These are phyloP conservation scores for Pichia sp. DNA, from an alignment of 1,139 yeast species.

Conservation along the genomic window DNA sequence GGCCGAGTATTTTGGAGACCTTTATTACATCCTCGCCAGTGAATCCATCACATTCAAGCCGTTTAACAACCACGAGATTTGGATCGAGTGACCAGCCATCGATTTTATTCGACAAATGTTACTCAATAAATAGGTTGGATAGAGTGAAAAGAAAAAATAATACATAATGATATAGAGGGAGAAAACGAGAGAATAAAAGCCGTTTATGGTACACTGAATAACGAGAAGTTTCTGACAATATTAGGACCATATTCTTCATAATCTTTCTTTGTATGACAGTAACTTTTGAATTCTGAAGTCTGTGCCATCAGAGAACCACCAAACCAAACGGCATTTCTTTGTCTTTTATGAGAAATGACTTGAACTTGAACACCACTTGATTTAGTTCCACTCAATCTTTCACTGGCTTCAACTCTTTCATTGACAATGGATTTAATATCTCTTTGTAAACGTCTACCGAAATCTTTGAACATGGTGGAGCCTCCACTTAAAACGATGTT, in stretches of 20 bases:
- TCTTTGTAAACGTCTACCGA: slow-evolving; percentile 94
- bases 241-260: slow-evolving; percentile 98
- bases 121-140: no score
- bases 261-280: slow-evolving; percentile 94
- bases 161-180: not conserved
- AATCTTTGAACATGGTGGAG: slow-evolving; percentile 97
- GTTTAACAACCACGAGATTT: no score
- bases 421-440: slow-evolving; percentile 84
- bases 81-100: no score
- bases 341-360: slow-evolving; percentile 95
- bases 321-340: slow-evolving; percentile 98
- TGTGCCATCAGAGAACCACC: slow-evolving; percentile 97
- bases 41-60: no score
- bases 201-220: slow-evolving; percentile 75
- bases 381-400: slow-evolving; percentile 70
- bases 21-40: no score
- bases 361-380: slow-evolving; percentile 95
- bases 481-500: slow-evolving; percentile 97
- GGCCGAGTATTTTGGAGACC: no score
- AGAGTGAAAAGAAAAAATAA: no score
- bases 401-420: slow-evolving; percentile 80
- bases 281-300: slow-evolving; percentile 92
- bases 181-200: no score
- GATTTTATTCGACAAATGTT: no score
- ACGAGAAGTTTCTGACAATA: slow-evolving; percentile 91